Percentiles rank a stretch among this genome's conserved stretches.
Conservation (phyloP, 345 rosid species). For the Laguncularia racemosa region DNA sequence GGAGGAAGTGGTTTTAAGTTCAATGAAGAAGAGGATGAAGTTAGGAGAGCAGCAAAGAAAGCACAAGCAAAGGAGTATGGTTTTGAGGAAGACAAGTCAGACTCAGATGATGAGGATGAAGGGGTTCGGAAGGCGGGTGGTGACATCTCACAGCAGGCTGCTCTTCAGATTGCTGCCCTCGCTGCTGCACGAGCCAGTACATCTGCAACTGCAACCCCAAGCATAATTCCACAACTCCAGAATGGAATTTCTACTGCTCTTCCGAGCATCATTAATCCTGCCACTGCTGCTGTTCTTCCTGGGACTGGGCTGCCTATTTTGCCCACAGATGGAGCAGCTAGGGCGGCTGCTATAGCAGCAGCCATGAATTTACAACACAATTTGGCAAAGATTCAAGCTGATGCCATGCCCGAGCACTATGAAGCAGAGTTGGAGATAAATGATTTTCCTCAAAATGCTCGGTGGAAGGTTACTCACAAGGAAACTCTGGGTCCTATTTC, state of each 20-base stretch:
- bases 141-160: constrained; percentile 69
- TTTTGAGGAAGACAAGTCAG: constrained; percentile 92
- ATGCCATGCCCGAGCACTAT: constrained; percentile 95
- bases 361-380: constrained; percentile 84
- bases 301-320: constrained; percentile 31
- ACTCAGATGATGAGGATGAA: constrained; percentile 92
- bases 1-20: constrained; percentile 99
- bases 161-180: constrained; percentile 61
- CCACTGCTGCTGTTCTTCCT: constrained; percentile 27
- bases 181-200: constrained; percentile 49
- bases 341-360: constrained; percentile 89
- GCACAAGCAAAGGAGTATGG: constrained; percentile 97
- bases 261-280: constrained; percentile 28
- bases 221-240: constrained; percentile 30
- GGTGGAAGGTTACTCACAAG: constrained; percentile 99
- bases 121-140: constrained; percentile 88
- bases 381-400: constrained; percentile 89
- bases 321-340: constrained; percentile 65
- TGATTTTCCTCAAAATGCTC: constrained; percentile 95
- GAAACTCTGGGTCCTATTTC: constrained; percentile 97
- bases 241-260: constrained; percentile 32
- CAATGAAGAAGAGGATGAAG: constrained; percentile 97
- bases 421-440: constrained; percentile 95
- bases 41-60: constrained; percentile 87
- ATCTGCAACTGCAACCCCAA: constrained; percentile 24